A percentile compares a stretch with the other conserved stretches of the same genome.
These are phyloP conservation scores for Carex parvula DNA, from an alignment of 176 grass and related monocot genomes.

Conservation along the genomic window DNA sequence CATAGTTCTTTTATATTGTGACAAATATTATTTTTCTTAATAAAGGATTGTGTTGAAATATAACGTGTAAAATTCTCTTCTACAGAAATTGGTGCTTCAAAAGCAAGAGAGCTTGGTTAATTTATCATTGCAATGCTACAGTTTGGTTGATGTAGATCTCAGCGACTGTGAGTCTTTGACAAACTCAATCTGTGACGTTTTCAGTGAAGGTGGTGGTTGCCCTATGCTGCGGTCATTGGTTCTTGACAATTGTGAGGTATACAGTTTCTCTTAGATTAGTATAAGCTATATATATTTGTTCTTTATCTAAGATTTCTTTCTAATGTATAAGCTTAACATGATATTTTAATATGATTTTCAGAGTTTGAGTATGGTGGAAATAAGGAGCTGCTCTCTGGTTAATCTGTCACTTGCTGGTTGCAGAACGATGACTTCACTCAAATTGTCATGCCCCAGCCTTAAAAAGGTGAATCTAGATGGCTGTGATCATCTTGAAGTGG, in stretches of 20 bases:
- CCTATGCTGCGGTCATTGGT: conserved; percentile 77
- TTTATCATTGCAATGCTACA: conserved; percentile 76
- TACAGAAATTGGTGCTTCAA: conserved; percentile 95
- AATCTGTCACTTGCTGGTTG: conserved; percentile 87
- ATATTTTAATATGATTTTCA: conserved; percentile 33
- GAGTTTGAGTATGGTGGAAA: conserved; percentile 72
- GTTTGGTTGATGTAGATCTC: conserved; percentile 84
- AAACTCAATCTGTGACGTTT: conserved; percentile 80
- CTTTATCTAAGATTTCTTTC: conserved; percentile 8
- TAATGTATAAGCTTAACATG: conserved; percentile 18
- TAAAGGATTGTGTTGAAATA: neutral
- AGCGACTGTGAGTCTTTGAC: conserved; percentile 90
- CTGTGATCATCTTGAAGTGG: conserved; percentile 81
- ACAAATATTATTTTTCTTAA: neutral
- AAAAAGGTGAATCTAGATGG: conserved; percentile 86
- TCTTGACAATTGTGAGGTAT: conserved; percentile 98
- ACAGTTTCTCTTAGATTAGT: conserved; percentile 5
- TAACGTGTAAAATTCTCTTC: conserved; percentile 26
- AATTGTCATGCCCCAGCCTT: conserved; percentile 72
- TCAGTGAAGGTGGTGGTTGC: conserved; percentile 90
- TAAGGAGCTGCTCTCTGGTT: conserved; percentile 68
- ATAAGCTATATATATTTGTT: neutral
- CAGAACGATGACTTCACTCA: conserved; percentile 66
- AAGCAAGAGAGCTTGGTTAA: conserved; percentile 90
- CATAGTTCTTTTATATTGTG: conserved; percentile 16